Evolutionary conservation across 2,329 filamentous ascomycete species (phyloP).

Genomic region (Tolypocladium tundrense): DNA sequence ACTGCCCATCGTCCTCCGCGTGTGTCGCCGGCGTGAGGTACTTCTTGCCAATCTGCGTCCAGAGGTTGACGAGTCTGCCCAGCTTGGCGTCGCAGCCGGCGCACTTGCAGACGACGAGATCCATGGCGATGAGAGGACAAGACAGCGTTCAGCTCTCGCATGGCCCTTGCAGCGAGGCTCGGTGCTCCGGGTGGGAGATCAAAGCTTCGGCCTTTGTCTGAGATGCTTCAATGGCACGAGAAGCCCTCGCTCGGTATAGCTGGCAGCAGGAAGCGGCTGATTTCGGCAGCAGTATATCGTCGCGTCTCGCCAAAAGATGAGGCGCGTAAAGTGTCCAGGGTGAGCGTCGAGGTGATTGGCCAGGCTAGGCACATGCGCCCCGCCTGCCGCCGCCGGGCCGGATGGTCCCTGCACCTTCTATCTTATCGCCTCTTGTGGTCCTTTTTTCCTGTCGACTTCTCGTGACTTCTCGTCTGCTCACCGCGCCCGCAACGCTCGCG

Average conservation of each 20-base stretch:
- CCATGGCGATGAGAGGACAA: conserved; percentile 17
- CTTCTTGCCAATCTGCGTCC: conserved; percentile 28
- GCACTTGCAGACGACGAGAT: conserved; percentile 24
- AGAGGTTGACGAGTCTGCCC: conserved; percentile 24
- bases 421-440: not conserved
- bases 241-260: not conserved
- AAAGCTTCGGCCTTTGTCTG: not conserved
- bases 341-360: not conserved
- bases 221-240: not conserved
- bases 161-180: not conserved
- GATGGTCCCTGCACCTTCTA: not conserved
- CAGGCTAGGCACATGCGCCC: not conserved
- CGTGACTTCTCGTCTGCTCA: not conserved
- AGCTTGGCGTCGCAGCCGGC: conserved; percentile 18
- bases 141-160: not conserved
- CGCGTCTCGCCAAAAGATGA: not conserved
- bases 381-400: too few species aligned
- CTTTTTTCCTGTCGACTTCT: not conserved
- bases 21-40: conserved; percentile 26
- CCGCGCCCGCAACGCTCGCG: not conserved
- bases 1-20: conserved; percentile 5
- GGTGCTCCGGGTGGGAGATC: not conserved
- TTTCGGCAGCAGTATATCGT: not conserved
- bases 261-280: not conserved
- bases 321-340: not conserved